phyloP scores from a whole-genome alignment of 2,329 filamentous ascomycete genomes.

The Coniochaeta hoffmannii region DNA sequence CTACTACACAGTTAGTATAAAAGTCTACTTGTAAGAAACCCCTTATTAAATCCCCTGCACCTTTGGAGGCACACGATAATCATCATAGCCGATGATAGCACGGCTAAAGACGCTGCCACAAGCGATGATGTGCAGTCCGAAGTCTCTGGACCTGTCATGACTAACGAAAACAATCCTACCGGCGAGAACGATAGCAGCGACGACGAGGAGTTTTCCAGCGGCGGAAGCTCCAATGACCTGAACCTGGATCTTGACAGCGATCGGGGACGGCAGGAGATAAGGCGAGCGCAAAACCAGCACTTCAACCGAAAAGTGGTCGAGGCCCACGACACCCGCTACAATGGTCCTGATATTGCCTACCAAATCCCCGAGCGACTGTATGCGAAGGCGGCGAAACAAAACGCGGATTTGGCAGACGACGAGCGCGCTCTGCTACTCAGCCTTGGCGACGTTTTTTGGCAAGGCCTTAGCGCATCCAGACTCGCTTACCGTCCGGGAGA shows the following conservation, averaged over 20 bases:
- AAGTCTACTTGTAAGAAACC: no score
- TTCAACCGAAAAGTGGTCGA: background rate
- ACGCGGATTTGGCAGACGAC: conserved; percentile 10
- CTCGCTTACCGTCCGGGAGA: conserved; percentile 7
- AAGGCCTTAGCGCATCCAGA: conserved; percentile 8
- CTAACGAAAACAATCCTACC: background rate
- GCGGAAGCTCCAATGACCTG: background rate
- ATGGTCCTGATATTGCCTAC: conserved; percentile 1
- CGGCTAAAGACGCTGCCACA: background rate
- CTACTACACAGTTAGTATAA: no score
- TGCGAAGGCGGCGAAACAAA: conserved; percentile 9
- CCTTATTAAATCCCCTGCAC: no score
- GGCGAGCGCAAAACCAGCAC: background rate
- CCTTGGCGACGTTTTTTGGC: conserved; percentile 10
- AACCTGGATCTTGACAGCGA: background rate
- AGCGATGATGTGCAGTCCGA: background rate
- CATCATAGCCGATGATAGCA: background rate
- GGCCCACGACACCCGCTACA: background rate
- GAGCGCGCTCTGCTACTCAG: conserved; percentile 10
- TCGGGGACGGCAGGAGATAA: background rate
- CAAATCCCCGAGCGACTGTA: conserved; percentile 7
- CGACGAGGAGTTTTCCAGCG: background rate
- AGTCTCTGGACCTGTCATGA: background rate
- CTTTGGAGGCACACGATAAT: background rate
- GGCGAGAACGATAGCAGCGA: background rate